phyloP scores from a whole-genome alignment of 2,329 filamentous ascomycete species.

The Arthrinium puccinioides region DNA sequence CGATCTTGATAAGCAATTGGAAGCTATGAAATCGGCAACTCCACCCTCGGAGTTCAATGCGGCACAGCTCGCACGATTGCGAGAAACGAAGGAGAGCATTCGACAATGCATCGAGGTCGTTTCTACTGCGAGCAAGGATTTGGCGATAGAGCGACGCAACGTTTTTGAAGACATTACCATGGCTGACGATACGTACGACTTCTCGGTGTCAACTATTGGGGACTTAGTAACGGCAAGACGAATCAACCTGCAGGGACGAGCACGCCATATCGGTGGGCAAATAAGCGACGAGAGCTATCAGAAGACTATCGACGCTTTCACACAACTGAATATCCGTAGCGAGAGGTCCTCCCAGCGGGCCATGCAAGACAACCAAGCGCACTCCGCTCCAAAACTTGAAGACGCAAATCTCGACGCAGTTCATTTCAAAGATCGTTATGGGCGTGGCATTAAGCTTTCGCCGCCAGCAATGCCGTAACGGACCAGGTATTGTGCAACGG shows the following conservation, averaged over 20 bases:
- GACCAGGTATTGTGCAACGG: no score
- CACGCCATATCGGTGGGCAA: constrained; percentile 5
- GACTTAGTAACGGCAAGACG: constrained; percentile 3
- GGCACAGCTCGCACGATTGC: constrained; percentile 3
- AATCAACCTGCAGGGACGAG: background rate
- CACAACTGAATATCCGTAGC: constrained; percentile 1
- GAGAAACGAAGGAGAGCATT: constrained; percentile 6
- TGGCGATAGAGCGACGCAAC: constrained; percentile 5
- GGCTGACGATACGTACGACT: constrained; percentile 4
- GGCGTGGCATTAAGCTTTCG: background rate
- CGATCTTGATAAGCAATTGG: constrained; percentile 2
- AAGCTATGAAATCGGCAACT: background rate
- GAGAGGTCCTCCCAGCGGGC: background rate
- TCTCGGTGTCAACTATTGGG: constrained; percentile 7
- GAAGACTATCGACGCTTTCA: constrained; percentile 5
- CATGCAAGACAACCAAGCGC: background rate
- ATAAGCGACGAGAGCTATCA: constrained; percentile 7
- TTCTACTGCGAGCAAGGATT: constrained; percentile 3
- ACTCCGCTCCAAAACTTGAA: background rate
- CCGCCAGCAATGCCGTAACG: no score
- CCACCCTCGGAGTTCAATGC: constrained; percentile 1
- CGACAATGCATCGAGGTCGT: constrained; percentile 7
- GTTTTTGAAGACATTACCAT: constrained; percentile 7
- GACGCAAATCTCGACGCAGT: background rate
- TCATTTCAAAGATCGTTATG: background rate